A percentile compares a stretch with the other conserved stretches of the same genome.
Conservation (phyloP, 805 yeast species). For the Kuraishia floccosa region DNA sequence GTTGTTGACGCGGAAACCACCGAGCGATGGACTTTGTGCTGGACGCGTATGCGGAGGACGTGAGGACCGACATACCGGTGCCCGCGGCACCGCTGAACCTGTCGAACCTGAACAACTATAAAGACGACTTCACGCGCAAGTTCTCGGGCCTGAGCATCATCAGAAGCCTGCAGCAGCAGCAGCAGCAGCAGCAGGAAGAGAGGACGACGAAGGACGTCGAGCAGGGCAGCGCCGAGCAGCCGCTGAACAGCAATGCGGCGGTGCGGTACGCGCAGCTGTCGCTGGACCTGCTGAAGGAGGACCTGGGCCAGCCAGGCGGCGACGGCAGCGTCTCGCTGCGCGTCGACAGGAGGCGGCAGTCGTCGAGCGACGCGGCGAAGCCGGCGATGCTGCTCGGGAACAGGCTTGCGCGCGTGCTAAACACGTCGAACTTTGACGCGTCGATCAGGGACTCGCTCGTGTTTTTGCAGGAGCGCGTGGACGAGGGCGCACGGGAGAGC, state of each 20-base stretch:
- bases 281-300: slow-evolving; percentile 19
- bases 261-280: slow-evolving; percentile 39
- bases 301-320: slow-evolving; percentile 2
- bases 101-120: slow-evolving; percentile 20
- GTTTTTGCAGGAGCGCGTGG: slow-evolving; percentile 15
- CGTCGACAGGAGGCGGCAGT: too few species aligned
- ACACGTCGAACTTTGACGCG: slow-evolving; percentile 28
- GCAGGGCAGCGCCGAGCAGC: slow-evolving; percentile 3
- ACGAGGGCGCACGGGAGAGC: slow-evolving; percentile 20
- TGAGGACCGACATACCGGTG: too few species aligned
- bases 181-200: slow-evolving; percentile 4
- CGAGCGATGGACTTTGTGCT: slow-evolving; percentile 6
- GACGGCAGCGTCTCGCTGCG: neutral
- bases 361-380: neutral
- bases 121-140: slow-evolving; percentile 23
- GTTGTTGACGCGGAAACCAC: too few species aligned
- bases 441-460: slow-evolving; percentile 17
- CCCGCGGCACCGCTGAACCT: slow-evolving; percentile 28
- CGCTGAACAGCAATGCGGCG: slow-evolving; percentile 15
- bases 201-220: slow-evolving; percentile 4
- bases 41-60: slow-evolving; percentile 8
- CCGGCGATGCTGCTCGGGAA: slow-evolving; percentile 18
- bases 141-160: slow-evolving; percentile 21
- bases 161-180: slow-evolving; percentile 11
- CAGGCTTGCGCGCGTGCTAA: slow-evolving; percentile 39